A percentile compares a stretch with the other conserved stretches of the same genome.
Evolutionary conservation across 192 early-diverging fungal species (phyloP).

Genomic region (Pilobolus umbonatus): DNA sequence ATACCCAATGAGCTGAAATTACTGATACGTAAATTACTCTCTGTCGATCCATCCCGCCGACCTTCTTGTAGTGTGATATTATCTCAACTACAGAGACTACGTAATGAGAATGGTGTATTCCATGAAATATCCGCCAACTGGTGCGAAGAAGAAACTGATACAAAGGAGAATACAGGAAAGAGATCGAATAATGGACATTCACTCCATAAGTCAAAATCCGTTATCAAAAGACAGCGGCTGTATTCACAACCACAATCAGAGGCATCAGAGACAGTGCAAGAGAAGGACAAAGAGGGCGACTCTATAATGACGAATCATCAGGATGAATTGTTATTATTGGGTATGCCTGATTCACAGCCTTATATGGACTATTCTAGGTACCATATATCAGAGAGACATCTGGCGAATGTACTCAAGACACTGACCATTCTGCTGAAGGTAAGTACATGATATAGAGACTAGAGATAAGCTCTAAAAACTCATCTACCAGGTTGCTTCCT

Average conservation of each 20-base stretch:
- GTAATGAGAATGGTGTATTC: not conserved
- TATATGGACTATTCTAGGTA: not conserved
- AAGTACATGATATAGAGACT: not conserved
- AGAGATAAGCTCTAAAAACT: not conserved
- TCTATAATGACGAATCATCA: not conserved
- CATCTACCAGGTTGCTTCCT: conserved; percentile 31
- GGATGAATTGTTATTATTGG: not conserved
- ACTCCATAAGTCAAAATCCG: not conserved
- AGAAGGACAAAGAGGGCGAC: not conserved
- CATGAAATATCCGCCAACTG: not conserved
- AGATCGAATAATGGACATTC: not conserved
- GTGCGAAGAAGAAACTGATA: not conserved
- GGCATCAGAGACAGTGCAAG: not conserved
- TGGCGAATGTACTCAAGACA: conserved; percentile 9
- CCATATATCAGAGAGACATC: not conserved
- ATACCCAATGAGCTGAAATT: conserved; percentile 55
- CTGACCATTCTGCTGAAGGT: conserved; percentile 7
- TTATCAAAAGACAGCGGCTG: not conserved
- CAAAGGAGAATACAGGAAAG: not conserved
- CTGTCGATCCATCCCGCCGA: conserved; percentile 48
- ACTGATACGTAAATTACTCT: conserved; percentile 52
- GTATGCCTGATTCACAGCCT: not conserved
- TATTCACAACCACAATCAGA: not conserved
- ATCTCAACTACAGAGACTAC: conserved; percentile 19
- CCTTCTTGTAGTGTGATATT: conserved; percentile 62